These are phyloP conservation scores for Ophiostoma australiae DNA, from an alignment of 2,329 filamentous ascomycete species.

Conservation along the genomic window DNA sequence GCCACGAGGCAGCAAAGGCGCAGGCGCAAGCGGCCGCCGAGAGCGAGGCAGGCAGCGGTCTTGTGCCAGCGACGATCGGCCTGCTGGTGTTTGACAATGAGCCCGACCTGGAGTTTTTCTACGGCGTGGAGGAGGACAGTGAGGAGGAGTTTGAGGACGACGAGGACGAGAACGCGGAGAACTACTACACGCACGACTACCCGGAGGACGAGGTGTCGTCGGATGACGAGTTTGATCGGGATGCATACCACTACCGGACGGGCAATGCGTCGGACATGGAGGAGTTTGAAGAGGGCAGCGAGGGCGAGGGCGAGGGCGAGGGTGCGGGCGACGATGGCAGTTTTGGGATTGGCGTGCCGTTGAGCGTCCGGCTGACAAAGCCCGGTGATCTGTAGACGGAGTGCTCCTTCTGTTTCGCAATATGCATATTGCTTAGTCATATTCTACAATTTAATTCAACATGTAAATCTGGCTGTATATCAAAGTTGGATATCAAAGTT, in stretches of 20 bases:
- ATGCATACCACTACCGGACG: constrained; percentile 52
- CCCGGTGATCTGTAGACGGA: background rate
- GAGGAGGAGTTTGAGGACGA: constrained; percentile 58
- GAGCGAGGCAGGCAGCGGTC: constrained; percentile 30
- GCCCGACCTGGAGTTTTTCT: constrained; percentile 57
- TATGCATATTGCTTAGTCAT: background rate
- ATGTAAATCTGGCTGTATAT: background rate
- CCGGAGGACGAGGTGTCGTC: constrained; percentile 73
- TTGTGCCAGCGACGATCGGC: constrained; percentile 47
- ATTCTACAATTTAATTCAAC: background rate
- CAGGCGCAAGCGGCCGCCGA: constrained; percentile 28
- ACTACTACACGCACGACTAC: constrained; percentile 74
- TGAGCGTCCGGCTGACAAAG: constrained; percentile 5
- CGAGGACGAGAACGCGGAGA: constrained; percentile 67
- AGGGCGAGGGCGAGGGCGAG: constrained; percentile 33
- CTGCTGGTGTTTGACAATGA: constrained; percentile 54
- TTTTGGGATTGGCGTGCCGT: constrained; percentile 27
- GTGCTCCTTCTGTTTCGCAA: background rate
- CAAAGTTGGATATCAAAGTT: background rate
- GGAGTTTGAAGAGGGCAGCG: constrained; percentile 45
- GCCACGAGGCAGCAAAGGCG: constrained; percentile 37
- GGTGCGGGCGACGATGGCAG: background rate
- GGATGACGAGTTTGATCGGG: constrained; percentile 59
- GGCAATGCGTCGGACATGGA: constrained; percentile 52
- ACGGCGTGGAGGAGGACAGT: constrained; percentile 56